phyloP scores from a whole-genome alignment of 495 filamentous ascomycete genomes.

The Penicillium tannophilum region DNA sequence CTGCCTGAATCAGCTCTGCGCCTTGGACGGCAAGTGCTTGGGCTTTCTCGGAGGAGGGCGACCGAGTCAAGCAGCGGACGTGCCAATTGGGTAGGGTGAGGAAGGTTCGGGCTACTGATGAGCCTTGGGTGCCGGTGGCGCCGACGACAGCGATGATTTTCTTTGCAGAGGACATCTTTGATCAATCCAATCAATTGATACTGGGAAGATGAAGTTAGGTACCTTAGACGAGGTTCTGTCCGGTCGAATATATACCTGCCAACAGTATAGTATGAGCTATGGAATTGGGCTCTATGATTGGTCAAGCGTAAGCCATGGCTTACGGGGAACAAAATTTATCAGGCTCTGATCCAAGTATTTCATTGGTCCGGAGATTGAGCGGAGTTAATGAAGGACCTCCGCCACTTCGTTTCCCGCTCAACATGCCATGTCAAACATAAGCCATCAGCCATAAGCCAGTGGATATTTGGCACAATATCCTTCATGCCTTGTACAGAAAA shows the following conservation, averaged over 20 bases:
- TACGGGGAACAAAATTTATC: slow-evolving; percentile 12
- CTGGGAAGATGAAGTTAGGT: not conserved
- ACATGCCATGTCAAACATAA: not conserved
- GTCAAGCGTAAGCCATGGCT: slow-evolving; percentile 26
- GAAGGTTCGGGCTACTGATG: slow-evolving; percentile 45
- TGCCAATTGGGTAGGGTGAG: slow-evolving; percentile 37
- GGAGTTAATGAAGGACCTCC: not conserved
- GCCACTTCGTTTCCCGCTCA: not conserved
- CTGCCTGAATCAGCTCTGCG: slow-evolving; percentile 49
- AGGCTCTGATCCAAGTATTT: not conserved
- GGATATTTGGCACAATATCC: not conserved
- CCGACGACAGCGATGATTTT: slow-evolving; percentile 35
- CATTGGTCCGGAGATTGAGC: slow-evolving; percentile 1
- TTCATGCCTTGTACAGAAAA: not conserved
- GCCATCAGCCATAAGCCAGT: slow-evolving; percentile 2
- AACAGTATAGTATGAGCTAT: slow-evolving; percentile 4
- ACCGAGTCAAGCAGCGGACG: slow-evolving; percentile 46
- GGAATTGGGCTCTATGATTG: slow-evolving; percentile 17
- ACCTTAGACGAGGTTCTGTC: not conserved
- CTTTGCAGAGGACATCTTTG: slow-evolving; percentile 6
- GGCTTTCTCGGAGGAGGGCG: slow-evolving; percentile 43
- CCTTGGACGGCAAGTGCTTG: slow-evolving; percentile 41
- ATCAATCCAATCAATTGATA: not conserved
- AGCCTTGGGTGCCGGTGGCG: slow-evolving; percentile 50
- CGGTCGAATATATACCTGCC: not conserved